These are phyloP conservation scores for Papiliotrema laurentii DNA, from an alignment of 1,284 basidiomycete species.

Conservation along the genomic window DNA sequence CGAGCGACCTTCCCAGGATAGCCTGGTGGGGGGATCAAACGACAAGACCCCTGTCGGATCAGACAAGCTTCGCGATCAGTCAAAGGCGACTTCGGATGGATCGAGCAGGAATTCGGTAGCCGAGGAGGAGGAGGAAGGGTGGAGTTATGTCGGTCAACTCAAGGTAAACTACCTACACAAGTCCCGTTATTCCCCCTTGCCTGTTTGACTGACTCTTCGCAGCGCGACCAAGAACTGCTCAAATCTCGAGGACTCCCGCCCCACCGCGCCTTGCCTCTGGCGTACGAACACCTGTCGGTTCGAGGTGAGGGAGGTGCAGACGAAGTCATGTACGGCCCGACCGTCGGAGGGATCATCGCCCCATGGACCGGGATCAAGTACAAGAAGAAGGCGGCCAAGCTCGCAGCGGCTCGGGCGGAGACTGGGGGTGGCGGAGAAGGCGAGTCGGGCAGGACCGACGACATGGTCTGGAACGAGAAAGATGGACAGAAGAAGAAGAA, in stretches of 20 bases:
- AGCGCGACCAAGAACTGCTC: constrained; percentile 23
- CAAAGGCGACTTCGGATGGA: too few relatives aligned
- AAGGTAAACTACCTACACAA: constrained; percentile 8
- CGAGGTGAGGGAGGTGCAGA: constrained; percentile 35
- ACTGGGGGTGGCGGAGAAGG: constrained; percentile 12
- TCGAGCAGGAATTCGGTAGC: too few relatives aligned
- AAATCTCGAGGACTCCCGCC: constrained; percentile 14
- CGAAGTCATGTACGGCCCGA: constrained; percentile 36
- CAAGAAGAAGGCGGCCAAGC: constrained; percentile 30
- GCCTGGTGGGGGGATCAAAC: too few relatives aligned
- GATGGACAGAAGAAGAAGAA: constrained; percentile 19
- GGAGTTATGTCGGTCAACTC: constrained; percentile 11
- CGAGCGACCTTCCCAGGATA: too few relatives aligned
- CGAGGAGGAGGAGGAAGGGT: constrained; percentile 8
- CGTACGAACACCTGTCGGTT: constrained; percentile 33
- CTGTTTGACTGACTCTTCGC: too few relatives aligned
- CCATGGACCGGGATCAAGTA: constrained; percentile 30
- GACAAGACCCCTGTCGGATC: too few relatives aligned
- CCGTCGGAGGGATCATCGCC: constrained; percentile 30
- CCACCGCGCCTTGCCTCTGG: constrained; percentile 22
- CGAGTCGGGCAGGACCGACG: constrained; percentile 6
- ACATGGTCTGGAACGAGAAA: constrained; percentile 20
- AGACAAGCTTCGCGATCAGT: too few relatives aligned
- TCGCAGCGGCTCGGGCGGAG: constrained; percentile 17
- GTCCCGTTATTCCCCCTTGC: background rate